phyloP scores from a whole-genome alignment of 371 early-diverging fungal species.

The Paraphysoderma sedebokerense region DNA sequence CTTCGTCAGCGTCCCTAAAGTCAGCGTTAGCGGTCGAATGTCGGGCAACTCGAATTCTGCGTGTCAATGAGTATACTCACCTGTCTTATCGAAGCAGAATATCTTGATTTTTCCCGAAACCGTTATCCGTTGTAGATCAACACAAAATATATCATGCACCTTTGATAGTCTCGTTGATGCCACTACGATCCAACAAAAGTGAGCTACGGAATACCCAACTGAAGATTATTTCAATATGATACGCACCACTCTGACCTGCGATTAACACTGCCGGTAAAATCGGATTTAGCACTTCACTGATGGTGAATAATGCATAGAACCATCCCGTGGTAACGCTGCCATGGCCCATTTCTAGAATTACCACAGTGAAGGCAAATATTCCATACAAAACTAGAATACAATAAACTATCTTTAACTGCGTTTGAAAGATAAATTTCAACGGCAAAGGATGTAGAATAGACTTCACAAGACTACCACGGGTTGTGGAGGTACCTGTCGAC shows the following conservation, averaged over 20 bases:
- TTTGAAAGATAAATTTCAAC: constrained; percentile 46
- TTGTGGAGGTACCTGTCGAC: constrained; percentile 51
- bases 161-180: constrained; percentile 51
- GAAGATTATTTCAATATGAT: too few relatives aligned
- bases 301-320: constrained; percentile 45
- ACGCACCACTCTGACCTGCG: constrained; percentile 83
- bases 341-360: constrained; percentile 32
- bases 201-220: too few relatives aligned
- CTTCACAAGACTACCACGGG: constrained; percentile 56
- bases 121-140: constrained; percentile 64
- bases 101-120: constrained; percentile 80
- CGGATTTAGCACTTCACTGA: constrained; percentile 44
- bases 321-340: constrained; percentile 31
- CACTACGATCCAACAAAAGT: too few relatives aligned
- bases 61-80: too few relatives aligned
- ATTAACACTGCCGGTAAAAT: constrained; percentile 66
- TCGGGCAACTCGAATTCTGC: not conserved
- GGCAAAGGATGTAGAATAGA: constrained; percentile 51
- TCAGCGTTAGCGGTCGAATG: constrained; percentile 9
- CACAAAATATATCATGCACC: constrained; percentile 42
- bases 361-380: constrained; percentile 26
- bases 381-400: constrained; percentile 44
- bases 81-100: constrained; percentile 87
- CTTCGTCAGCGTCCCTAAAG: constrained; percentile 60
- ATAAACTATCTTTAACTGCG: constrained; percentile 49